Conservation (phyloP, 139 green algal genomes). For the Chlamydomonas schloesseri region DNA sequence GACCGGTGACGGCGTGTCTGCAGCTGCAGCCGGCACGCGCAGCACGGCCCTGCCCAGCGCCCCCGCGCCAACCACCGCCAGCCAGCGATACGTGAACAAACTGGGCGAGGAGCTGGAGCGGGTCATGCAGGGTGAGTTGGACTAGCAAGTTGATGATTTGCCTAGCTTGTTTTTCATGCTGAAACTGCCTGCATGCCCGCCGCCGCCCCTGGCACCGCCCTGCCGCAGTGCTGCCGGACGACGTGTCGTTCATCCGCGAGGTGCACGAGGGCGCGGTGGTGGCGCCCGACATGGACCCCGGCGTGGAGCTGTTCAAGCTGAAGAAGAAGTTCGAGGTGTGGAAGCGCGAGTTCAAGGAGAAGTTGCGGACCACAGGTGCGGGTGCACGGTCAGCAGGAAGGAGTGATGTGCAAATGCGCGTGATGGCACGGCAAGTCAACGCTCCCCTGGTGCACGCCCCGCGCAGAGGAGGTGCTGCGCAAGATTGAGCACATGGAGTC, state of each 20-base stretch:
- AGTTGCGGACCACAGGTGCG: slow-evolving; percentile 38
- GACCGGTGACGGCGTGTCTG: not conserved
- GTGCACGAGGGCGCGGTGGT: slow-evolving; percentile 54
- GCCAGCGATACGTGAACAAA: slow-evolving; percentile 42
- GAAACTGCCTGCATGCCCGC: too few species aligned
- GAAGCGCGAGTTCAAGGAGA: slow-evolving; percentile 72
- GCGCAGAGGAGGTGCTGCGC: slow-evolving; percentile 46
- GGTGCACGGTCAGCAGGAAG: too few species aligned
- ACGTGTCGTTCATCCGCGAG: slow-evolving; percentile 69
- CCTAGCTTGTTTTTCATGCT: not conserved
- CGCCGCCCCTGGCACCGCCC: too few species aligned
- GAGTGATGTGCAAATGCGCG: too few species aligned
- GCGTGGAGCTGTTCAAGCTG: slow-evolving; percentile 65
- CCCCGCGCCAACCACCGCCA: not conserved
- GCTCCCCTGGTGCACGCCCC: too few species aligned
- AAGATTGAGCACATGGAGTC: slow-evolving; percentile 49
- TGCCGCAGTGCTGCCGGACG: slow-evolving; percentile 61
- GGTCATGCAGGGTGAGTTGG: slow-evolving; percentile 58
- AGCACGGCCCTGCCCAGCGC: too few species aligned
- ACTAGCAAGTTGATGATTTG: too few species aligned
- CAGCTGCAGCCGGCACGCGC: too few species aligned
- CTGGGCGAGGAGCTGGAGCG: slow-evolving; percentile 57
- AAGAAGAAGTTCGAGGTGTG: slow-evolving; percentile 70
- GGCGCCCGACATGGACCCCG: slow-evolving; percentile 69
- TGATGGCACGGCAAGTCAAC: too few species aligned